Percentiles rank a stretch among this genome's conserved stretches.
Evolutionary conservation across 2,329 filamentous ascomycete species (phyloP).

Genomic region (Cytospora piceicola): DNA sequence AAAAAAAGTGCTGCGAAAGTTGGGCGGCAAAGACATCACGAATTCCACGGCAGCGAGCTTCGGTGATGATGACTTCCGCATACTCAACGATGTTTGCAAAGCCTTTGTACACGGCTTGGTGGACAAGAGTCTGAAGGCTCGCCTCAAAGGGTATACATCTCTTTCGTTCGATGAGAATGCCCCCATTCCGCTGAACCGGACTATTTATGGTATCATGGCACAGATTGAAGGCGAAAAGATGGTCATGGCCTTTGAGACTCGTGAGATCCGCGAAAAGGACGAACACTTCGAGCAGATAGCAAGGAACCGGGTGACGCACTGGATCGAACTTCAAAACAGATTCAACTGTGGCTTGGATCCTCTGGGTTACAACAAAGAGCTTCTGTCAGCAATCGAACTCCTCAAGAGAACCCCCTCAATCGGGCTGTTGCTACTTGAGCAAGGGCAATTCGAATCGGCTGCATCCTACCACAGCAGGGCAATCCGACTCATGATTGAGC

Average conservation of each 20-base stretch:
- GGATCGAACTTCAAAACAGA: conserved; percentile 50
- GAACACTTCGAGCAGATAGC: conserved; percentile 43
- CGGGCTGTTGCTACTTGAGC: conserved; percentile 57
- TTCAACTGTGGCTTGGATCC: conserved; percentile 50
- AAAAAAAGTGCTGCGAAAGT: conserved; percentile 53
- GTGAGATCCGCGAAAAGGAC: conserved; percentile 43
- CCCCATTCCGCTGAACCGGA: conserved; percentile 42
- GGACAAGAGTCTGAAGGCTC: conserved; percentile 50
- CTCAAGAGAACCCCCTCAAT: conserved; percentile 57
- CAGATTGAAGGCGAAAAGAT: conserved; percentile 62
- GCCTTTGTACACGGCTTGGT: conserved; percentile 60
- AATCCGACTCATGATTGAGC: conserved; percentile 43
- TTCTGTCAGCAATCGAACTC: conserved; percentile 52
- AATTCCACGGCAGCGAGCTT: conserved; percentile 51
- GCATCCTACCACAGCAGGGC: conserved; percentile 53
- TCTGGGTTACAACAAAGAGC: conserved; percentile 55
- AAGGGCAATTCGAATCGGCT: conserved; percentile 57
- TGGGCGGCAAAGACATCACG: conserved; percentile 55
- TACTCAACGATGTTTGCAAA: conserved; percentile 56
- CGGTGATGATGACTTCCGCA: conserved; percentile 47
- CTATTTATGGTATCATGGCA: conserved; percentile 56
- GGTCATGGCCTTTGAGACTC: conserved; percentile 50
- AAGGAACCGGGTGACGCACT: conserved; percentile 46
- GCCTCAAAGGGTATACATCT: conserved; percentile 52
- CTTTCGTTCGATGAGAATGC: conserved; percentile 43